phyloP scores from a whole-genome alignment of 768 basidiomycete genomes.

The Coprinellus micaceus region DNA sequence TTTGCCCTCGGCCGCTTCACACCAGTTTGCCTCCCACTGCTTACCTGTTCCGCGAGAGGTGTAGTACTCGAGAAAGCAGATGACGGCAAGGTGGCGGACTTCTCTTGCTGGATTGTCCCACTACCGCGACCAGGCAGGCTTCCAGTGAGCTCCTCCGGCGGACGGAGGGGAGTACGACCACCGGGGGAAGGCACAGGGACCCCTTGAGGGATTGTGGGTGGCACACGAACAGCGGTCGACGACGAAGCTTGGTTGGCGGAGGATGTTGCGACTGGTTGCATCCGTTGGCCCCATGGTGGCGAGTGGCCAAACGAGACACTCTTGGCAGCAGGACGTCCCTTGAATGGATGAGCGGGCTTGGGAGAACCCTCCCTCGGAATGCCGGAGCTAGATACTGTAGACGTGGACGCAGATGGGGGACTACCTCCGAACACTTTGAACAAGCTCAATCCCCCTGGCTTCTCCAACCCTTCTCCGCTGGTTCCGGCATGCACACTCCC shows the following conservation, averaged over 20 bases:
- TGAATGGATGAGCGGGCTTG: slow-evolving; percentile 16
- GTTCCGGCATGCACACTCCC: slow-evolving; percentile 1
- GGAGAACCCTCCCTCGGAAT: background rate
- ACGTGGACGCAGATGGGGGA: slow-evolving; percentile 4
- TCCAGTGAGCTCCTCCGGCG: slow-evolving; percentile 9
- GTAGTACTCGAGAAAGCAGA: slow-evolving; percentile 10
- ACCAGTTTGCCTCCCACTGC: slow-evolving; percentile 13
- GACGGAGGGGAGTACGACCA: background rate
- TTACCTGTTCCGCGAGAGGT: background rate
- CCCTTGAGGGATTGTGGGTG: slow-evolving; percentile 4
- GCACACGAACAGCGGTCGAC: background rate
- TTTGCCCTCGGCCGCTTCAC: slow-evolving; percentile 56
- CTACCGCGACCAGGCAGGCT: slow-evolving; percentile 12
- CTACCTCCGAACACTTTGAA: slow-evolving; percentile 12
- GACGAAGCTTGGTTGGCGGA: background rate
- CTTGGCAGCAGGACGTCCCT: slow-evolving; percentile 45
- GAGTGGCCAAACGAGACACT: slow-evolving; percentile 45
- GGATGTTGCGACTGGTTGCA: background rate
- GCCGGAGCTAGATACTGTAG: slow-evolving; percentile 1
- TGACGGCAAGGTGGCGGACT: slow-evolving; percentile 1
- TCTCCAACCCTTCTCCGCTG: background rate
- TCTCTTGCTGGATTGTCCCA: background rate
- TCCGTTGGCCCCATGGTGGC: slow-evolving; percentile 7
- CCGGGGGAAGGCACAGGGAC: background rate
- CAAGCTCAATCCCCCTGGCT: background rate